Conservation (phyloP, 164 flowering plant species). For the Paratinospora sagittata region DNA sequence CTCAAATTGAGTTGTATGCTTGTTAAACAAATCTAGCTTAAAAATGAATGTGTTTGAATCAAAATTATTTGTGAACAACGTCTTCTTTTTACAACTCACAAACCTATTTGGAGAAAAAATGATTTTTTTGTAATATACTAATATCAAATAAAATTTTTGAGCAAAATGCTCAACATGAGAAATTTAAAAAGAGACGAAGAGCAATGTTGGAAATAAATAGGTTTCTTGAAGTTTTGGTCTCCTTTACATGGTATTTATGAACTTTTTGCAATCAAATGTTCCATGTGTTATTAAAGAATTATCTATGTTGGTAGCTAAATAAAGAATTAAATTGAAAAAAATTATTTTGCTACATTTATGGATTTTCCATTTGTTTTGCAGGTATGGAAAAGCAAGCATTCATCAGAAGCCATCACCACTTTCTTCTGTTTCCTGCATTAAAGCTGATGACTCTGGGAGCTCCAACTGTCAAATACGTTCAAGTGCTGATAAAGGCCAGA, state of each 20-base stretch:
- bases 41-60: too few relatives aligned
- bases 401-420: slow-evolving; percentile 12
- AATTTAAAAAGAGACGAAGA: neutral
- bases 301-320: neutral
- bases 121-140: neutral
- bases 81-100: too few relatives aligned
- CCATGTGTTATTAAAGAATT: neutral
- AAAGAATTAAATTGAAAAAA: neutral
- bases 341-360: neutral
- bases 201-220: neutral
- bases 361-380: slow-evolving; percentile 13
- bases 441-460: slow-evolving; percentile 5
- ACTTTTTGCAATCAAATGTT: neutral
- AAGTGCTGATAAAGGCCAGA: slow-evolving; percentile 9
- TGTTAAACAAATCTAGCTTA: too few relatives aligned
- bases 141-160: neutral
- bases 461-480: slow-evolving; percentile 8
- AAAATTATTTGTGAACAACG: too few relatives aligned
- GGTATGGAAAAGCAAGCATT: slow-evolving; percentile 20
- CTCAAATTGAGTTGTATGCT: too few relatives aligned
- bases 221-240: neutral
- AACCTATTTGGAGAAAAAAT: neutral
- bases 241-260: neutral
- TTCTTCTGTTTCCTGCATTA: slow-evolving; percentile 14
- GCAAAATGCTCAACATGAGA: neutral